A percentile compares a stretch with the other conserved stretches of the same genome.
These are phyloP conservation scores for Mrakia gelida DNA, from an alignment of 768 basidiomycete genomes.

Conservation along the genomic window DNA sequence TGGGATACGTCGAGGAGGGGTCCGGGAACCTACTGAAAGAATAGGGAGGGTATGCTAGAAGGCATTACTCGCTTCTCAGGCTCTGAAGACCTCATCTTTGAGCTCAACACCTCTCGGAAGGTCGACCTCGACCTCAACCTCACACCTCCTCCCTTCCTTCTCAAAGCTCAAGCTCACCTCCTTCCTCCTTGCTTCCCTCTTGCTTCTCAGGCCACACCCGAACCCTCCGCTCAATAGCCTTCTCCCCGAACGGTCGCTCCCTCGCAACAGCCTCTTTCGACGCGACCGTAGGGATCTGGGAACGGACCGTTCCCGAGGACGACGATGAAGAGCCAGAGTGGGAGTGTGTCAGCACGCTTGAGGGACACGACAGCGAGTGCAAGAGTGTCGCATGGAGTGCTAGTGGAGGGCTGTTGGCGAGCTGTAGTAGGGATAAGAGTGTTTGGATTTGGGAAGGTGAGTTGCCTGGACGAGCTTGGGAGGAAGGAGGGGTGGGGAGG, in stretches of 20 bases:
- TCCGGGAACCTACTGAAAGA: no score
- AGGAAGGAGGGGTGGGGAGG: background rate
- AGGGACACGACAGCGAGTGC: constrained; percentile 95
- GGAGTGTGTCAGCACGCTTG: constrained; percentile 80
- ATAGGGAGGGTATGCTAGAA: no score
- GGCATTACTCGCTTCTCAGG: no score
- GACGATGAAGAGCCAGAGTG: constrained; percentile 84
- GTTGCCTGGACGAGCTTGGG: constrained; percentile 27
- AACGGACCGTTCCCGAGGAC: constrained; percentile 55
- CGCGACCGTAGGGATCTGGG: constrained; percentile 86
- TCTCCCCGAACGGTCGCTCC: constrained; percentile 79
- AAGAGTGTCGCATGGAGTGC: constrained; percentile 81
- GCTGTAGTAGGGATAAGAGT: constrained; percentile 91
- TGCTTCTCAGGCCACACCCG: constrained; percentile 73
- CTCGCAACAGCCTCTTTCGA: constrained; percentile 94
- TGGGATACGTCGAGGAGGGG: background rate
- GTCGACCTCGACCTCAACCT: no score
- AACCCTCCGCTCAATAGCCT: constrained; percentile 79
- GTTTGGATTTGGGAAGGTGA: constrained; percentile 99
- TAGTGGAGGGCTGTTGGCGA: constrained; percentile 77
- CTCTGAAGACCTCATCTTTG: background rate
- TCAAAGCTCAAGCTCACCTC: background rate
- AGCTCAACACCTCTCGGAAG: background rate
- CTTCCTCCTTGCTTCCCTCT: background rate
- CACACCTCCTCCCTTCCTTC: background rate